phyloP scores from a whole-genome alignment of 2,329 filamentous ascomycete genomes.

The Clonostachys byssicola region DNA sequence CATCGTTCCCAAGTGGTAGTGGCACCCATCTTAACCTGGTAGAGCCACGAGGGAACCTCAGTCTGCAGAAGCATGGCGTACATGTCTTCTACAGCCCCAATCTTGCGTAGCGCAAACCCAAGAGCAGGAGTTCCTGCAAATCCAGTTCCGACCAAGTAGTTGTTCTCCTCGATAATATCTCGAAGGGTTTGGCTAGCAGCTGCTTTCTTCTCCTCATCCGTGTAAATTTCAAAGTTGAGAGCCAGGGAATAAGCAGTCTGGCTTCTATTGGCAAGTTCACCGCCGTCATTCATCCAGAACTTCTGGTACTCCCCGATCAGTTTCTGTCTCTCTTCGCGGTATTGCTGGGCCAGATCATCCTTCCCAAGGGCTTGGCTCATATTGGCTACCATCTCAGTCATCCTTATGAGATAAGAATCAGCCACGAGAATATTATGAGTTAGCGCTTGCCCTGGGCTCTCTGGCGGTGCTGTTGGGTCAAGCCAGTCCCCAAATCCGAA shows the following conservation, averaged over 20 bases:
- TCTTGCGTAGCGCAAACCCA: slow-evolving; percentile 18
- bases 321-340: slow-evolving; percentile 9
- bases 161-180: slow-evolving; percentile 21
- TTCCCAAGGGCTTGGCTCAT: slow-evolving; percentile 25
- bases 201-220: slow-evolving; percentile 6
- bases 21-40: slow-evolving; percentile 36
- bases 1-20: slow-evolving; percentile 49
- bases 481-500: slow-evolving; percentile 43
- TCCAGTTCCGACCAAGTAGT: slow-evolving; percentile 31
- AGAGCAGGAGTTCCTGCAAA: slow-evolving; percentile 38
- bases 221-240: slow-evolving; percentile 28
- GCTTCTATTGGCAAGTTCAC: slow-evolving; percentile 24
- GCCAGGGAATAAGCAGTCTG: slow-evolving; percentile 33
- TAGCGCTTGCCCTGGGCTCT: slow-evolving; percentile 28
- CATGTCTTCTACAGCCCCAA: slow-evolving; percentile 21
- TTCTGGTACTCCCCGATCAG: slow-evolving; percentile 19
- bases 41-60: slow-evolving; percentile 40
- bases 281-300: slow-evolving; percentile 19
- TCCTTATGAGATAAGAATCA: slow-evolving; percentile 40
- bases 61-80: slow-evolving; percentile 45
- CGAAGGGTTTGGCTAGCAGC: slow-evolving; percentile 19
- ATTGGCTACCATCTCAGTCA: slow-evolving; percentile 28
- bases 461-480: slow-evolving; percentile 36
- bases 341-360: slow-evolving; percentile 13
- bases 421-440: slow-evolving; percentile 35